Evolutionary conservation across 768 basidiomycete species (phyloP).

Genomic region (Tephrocybe rancida): DNA sequence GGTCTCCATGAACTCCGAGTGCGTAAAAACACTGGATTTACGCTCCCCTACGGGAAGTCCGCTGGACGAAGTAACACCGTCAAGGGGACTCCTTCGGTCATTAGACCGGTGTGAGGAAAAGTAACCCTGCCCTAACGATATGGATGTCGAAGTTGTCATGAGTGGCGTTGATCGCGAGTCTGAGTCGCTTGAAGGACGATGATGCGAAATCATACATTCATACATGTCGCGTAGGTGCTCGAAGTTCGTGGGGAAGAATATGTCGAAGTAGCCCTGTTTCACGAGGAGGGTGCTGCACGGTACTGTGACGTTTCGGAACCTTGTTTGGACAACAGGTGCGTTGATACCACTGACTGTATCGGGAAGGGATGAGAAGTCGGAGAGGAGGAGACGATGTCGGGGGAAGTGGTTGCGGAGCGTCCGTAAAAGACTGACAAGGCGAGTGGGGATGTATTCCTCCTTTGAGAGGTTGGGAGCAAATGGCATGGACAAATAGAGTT

Average conservation of each 20-base stretch:
- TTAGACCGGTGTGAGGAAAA: conserved; percentile 68
- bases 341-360: conserved; percentile 77
- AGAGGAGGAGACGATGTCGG: conserved; percentile 89
- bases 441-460: conserved; percentile 93
- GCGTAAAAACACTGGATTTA: conserved; percentile 83
- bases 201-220: conserved; percentile 74
- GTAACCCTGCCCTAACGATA: conserved; percentile 61
- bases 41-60: conserved; percentile 80
- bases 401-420: conserved; percentile 85
- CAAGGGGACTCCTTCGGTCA: conserved; percentile 62
- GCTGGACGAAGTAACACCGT: conserved; percentile 75
- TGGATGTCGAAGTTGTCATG: conserved; percentile 46
- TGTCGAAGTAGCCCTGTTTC: conserved; percentile 95
- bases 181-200: conserved; percentile 27
- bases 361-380: conserved; percentile 89
- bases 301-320: conserved; percentile 81
- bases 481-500: conserved; percentile 70
- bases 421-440: conserved; percentile 81
- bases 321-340: conserved; percentile 95
- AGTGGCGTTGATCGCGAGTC: conserved; percentile 56
- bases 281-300: conserved; percentile 92
- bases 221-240: conserved; percentile 87
- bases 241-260: conserved; percentile 97
- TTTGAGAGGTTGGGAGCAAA: conserved; percentile 88
- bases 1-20: conserved; percentile 85